phyloP scores from a whole-genome alignment of 2,329 filamentous ascomycete genomes.

The Harringtonia aguacate region DNA sequence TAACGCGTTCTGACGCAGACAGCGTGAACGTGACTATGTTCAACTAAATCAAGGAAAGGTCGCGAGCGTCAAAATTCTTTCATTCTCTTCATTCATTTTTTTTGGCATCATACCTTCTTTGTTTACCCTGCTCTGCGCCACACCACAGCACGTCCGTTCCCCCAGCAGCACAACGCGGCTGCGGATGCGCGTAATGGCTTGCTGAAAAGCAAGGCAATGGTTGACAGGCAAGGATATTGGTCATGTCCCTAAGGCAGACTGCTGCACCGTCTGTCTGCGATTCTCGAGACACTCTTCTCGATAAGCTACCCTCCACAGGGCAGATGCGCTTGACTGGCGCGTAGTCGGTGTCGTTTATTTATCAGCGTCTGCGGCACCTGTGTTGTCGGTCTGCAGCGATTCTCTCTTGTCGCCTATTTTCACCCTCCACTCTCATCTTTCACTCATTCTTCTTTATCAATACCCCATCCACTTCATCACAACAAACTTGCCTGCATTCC shows the following conservation, averaged over 20 bases:
- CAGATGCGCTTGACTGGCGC: background rate
- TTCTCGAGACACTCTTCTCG: too few species aligned
- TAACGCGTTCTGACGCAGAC: constrained; percentile 4
- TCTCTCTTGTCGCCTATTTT: too few species aligned
- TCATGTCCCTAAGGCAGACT: background rate
- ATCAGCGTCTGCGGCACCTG: background rate
- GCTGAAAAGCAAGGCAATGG: background rate
- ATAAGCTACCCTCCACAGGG: too few species aligned
- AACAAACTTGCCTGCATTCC: too few species aligned
- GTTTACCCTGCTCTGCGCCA: too few species aligned
- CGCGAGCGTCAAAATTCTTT: background rate
- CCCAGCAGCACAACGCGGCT: background rate
- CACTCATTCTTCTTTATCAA: too few species aligned
- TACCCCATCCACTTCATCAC: too few species aligned
- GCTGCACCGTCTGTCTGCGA: background rate
- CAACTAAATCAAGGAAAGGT: background rate
- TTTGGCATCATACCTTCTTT: too few species aligned
- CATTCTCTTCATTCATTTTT: background rate
- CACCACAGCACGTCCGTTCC: too few species aligned
- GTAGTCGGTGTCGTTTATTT: background rate
- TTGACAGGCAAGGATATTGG: background rate
- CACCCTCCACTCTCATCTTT: background rate
- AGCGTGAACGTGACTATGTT: constrained; percentile 2
- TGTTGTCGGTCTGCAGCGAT: background rate
- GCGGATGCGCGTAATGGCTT: background rate